A percentile compares a stretch with the other conserved stretches of the same genome.
Evolutionary conservation across 1,284 basidiomycete species (phyloP).

Genomic region (Dichomitus squalens): DNA sequence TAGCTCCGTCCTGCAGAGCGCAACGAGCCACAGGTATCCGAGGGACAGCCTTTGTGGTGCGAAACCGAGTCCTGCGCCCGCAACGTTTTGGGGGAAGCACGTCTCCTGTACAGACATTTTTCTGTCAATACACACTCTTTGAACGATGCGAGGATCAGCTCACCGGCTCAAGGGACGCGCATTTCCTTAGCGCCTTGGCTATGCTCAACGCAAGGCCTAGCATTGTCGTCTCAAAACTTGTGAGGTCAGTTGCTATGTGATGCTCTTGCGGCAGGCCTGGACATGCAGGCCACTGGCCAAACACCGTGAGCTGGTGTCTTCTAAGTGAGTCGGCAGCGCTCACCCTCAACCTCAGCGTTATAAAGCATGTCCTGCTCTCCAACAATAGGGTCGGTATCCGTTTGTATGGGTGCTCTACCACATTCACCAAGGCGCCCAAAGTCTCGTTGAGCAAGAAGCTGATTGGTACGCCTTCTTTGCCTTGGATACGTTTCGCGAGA

Average conservation of each 20-base stretch:
- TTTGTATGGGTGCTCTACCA: neutral
- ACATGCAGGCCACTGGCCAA: neutral
- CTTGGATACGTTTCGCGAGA: neutral
- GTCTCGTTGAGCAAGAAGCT: neutral
- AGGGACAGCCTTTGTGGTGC: neutral
- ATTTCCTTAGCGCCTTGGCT: neutral
- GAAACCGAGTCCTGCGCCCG: neutral
- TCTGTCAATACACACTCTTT: no score
- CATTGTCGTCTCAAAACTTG: neutral
- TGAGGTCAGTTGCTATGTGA: neutral
- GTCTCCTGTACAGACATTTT: no score
- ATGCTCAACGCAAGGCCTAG: neutral
- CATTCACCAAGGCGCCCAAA: neutral
- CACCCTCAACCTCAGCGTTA: neutral
- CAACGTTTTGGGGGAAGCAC: neutral
- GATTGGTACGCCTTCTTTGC: neutral
- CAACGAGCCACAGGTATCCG: neutral
- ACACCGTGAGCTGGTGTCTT: no score
- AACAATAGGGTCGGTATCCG: neutral
- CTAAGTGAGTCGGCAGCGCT: neutral
- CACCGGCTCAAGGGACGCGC: neutral
- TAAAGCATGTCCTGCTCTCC: neutral
- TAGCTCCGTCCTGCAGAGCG: neutral
- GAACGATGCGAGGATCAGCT: neutral
- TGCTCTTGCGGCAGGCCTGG: neutral